Conservation (phyloP, 1,284 basidiomycete species). For the Mycena sp. region DNA sequence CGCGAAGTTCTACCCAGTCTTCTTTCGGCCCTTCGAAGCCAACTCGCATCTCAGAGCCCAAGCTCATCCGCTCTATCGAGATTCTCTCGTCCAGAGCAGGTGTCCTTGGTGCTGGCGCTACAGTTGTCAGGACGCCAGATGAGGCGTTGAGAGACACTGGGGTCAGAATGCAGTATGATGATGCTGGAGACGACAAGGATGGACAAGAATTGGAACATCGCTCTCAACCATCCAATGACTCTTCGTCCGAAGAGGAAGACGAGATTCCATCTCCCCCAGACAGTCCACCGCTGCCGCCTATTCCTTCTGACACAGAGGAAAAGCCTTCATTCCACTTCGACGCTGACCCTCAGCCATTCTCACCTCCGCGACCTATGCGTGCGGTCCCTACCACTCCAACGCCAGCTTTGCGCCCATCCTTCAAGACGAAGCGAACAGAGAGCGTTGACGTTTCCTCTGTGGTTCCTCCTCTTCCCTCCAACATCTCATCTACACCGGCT, state of each 20-base stretch:
- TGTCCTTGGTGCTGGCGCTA: constrained; percentile 71
- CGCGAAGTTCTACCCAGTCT: constrained; percentile 46
- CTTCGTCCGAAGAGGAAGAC: constrained; percentile 39
- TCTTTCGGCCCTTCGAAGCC: constrained; percentile 51
- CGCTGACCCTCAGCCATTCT: constrained; percentile 13
- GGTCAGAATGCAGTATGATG: constrained; percentile 46
- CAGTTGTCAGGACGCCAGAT: constrained; percentile 77
- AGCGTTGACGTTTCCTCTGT: constrained; percentile 49
- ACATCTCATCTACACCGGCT: constrained; percentile 35
- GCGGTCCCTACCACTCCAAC: constrained; percentile 43
- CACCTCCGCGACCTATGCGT: constrained; percentile 47
- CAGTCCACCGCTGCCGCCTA: constrained; percentile 67
- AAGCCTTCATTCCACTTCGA: constrained; percentile 18
- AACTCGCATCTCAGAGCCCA: constrained; percentile 69
- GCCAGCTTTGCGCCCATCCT: constrained; percentile 50
- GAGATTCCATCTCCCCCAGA: constrained; percentile 44
- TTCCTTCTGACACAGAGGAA: constrained; percentile 41
- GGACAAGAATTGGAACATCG: constrained; percentile 33
- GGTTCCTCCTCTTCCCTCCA: constrained; percentile 42
- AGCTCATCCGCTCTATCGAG: constrained; percentile 60
- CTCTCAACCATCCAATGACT: constrained; percentile 18
- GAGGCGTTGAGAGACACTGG: constrained; percentile 67
- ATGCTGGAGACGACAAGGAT: constrained; percentile 32
- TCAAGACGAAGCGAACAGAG: constrained; percentile 50
- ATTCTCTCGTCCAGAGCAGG: constrained; percentile 54